Conservation (phyloP, 345 rosid genomes). For the Clarkia xantiana region DNA sequence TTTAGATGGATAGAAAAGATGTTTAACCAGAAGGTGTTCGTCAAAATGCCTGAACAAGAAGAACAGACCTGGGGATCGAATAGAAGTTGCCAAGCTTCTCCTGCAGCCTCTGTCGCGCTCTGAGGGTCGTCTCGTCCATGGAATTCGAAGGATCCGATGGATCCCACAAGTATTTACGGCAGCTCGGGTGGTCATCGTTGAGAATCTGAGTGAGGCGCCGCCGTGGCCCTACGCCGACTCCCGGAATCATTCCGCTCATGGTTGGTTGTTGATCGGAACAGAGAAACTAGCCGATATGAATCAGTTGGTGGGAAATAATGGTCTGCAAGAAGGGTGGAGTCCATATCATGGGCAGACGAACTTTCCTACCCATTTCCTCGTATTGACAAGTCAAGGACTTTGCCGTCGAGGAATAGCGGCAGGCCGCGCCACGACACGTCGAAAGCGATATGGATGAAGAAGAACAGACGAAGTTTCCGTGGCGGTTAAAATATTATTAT, state of each 20-base stretch:
- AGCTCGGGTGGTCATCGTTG: not conserved
- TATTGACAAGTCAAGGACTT: no score
- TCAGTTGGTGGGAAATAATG: no score
- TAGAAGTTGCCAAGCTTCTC: slow-evolving; percentile 2
- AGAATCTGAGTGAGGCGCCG: not conserved
- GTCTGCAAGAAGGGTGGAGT: no score
- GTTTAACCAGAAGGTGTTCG: no score
- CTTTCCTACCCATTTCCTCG: no score
- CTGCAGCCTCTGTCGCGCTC: slow-evolving; percentile 1
- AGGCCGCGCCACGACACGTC: no score
- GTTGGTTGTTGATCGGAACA: not conserved
- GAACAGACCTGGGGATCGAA: not conserved
- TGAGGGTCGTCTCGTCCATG: slow-evolving; percentile 1
- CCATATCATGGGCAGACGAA: no score
- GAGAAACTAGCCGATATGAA: not conserved
- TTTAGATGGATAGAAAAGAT: not conserved
- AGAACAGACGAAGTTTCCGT: no score
- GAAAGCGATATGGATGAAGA: no score
- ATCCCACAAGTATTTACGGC: not conserved
- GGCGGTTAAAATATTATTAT: no score
- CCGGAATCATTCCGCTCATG: slow-evolving; percentile 2
- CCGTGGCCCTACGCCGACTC: slow-evolving; percentile 1
- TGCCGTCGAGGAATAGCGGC: no score
- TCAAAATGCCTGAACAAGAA: not conserved
- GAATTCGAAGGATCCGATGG: not conserved